These are phyloP conservation scores for Mycena albidolilacea DNA, from an alignment of 768 basidiomycete genomes.

Conservation along the genomic window DNA sequence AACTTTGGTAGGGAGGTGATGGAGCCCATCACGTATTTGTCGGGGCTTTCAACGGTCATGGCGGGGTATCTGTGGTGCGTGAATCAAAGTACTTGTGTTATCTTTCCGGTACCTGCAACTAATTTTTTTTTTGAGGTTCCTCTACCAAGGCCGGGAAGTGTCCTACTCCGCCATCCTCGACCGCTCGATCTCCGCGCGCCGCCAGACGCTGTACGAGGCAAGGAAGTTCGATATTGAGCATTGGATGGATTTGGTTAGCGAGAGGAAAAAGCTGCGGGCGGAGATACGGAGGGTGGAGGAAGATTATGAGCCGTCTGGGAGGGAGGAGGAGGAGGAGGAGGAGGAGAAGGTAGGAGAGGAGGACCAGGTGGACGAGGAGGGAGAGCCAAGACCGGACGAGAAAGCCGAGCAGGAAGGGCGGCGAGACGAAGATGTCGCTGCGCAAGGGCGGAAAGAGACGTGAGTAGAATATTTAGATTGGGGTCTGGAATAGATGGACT, in stretches of 20 bases:
- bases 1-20: constrained; percentile 66
- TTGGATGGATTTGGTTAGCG: constrained; percentile 69
- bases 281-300: constrained; percentile 73
- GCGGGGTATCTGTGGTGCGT: constrained; percentile 72
- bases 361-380: constrained; percentile 41
- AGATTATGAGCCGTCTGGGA: constrained; percentile 65
- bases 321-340: constrained; percentile 28
- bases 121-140: constrained; percentile 56
- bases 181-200: constrained; percentile 69
- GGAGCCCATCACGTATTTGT: constrained; percentile 81
- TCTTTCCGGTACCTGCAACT: background rate
- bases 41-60: constrained; percentile 72
- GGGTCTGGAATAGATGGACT: too few relatives aligned
- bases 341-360: constrained; percentile 47
- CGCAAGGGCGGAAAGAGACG: too few relatives aligned
- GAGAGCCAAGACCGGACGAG: constrained; percentile 9
- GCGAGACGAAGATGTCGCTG: too few relatives aligned
- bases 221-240: constrained; percentile 73
- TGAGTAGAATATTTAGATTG: too few relatives aligned
- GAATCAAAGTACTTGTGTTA: background rate
- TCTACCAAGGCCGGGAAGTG: constrained; percentile 74
- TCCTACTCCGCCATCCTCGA: constrained; percentile 76
- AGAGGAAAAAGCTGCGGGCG: constrained; percentile 62
- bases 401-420: background rate
- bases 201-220: constrained; percentile 68